Evolutionary conservation across 169 alveolate genomes (phyloP), one percentile per base, ranked within the genome.

Genomic region (Plasmodium chabaudi): DNA sequence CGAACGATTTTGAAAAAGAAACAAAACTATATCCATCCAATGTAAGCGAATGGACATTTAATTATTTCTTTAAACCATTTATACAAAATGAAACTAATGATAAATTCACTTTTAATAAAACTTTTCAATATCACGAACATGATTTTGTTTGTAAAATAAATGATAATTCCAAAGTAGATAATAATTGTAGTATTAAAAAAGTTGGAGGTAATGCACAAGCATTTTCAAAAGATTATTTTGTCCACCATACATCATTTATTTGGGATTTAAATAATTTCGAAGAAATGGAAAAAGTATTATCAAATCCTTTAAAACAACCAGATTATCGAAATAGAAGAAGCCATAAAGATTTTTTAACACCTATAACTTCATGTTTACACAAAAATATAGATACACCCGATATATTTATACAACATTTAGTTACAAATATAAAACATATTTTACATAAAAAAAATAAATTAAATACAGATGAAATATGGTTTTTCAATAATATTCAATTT

Each of bases 201-300:
- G 93, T 94, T 12, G 96, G 94, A 9, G 96, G 96, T 2, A 94
- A 94, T 87, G 94, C 96, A 7, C 95, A 92, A 67, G 94, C 96
- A 4, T 92, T 67, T 79, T 68, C 88, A 7, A 87, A 70, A 55
- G 59, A 90, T 67, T 88, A 93, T 23, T 94, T 94, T 89, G 95
- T 92, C 12, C 94, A 94, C 63, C 96, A 94, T 77, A 92, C 94
- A 17, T 91, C 91, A n/a, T 92, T 92, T 87, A 67, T 91, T 21
- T 94, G 96, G 96, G 19, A 47, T 55, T 84, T 90, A 12, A 86
- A 94, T 51, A 3, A 34, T 3, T 53, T 56, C 19, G 92, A 92
- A 0, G 75, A 72, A 25, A 94, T 94, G 74, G 71, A 89, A n/a
- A 69, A 91, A 12, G 67, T 94, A 27, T 61, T 94, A 15, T 51